phyloP scores from a whole-genome alignment of 2,329 filamentous ascomycete species.

The Pyrenochaeta sp. region DNA sequence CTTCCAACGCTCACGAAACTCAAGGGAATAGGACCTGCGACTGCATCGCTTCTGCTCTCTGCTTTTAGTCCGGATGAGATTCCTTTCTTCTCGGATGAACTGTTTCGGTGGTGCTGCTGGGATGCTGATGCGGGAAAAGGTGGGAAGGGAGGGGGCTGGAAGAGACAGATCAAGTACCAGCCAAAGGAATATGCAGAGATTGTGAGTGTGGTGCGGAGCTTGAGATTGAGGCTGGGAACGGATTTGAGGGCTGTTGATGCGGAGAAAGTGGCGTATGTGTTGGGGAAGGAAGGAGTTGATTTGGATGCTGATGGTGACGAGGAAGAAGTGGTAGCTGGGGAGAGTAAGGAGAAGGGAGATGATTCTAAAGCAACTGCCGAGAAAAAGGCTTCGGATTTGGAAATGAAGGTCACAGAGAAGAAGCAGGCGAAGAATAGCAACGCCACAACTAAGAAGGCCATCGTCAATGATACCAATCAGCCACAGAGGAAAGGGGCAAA shows the following conservation, averaged over 20 bases:
- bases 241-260: constrained; percentile 63
- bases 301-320: constrained; percentile 1
- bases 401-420: too few relatives aligned
- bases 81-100: constrained; percentile 83
- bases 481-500: constrained; percentile 28
- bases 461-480: too few relatives aligned
- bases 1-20: constrained; percentile 66
- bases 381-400: too few relatives aligned
- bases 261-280: constrained; percentile 75
- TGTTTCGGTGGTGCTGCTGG: constrained; percentile 74
- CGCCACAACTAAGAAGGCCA: too few relatives aligned
- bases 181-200: constrained; percentile 72
- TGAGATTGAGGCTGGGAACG: constrained; percentile 31
- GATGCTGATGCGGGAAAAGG: too few relatives aligned
- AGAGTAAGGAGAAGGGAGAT: constrained; percentile 1
- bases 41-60: constrained; percentile 75
- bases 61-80: constrained; percentile 66
- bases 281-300: constrained; percentile 57
- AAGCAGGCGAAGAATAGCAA: not conserved
- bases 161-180: constrained; percentile 70
- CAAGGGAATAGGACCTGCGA: constrained; percentile 81
- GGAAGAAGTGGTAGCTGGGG: not conserved
- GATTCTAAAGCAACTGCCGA: not conserved
- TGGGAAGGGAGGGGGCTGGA: constrained; percentile 56
- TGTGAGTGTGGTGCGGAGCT: constrained; percentile 42